phyloP scores from a whole-genome alignment of 2,329 filamentous ascomycete species.

The Talaromyces sp. region DNA sequence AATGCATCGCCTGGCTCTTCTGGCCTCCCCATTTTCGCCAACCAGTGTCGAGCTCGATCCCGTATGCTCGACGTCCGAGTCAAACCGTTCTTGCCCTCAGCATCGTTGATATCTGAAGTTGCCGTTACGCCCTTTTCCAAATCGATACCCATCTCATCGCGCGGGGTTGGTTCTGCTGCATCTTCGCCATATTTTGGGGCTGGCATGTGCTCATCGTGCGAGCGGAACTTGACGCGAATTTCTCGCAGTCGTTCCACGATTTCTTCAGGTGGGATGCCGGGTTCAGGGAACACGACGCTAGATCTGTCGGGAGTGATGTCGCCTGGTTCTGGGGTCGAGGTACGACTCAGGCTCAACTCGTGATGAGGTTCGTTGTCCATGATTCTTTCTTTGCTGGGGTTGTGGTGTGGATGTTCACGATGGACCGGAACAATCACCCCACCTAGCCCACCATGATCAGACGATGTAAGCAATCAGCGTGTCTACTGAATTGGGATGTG shows the following conservation, averaged over 20 bases:
- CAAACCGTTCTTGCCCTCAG: conserved; percentile 8
- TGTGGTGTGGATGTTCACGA: neutral
- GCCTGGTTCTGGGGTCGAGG: conserved; percentile 8
- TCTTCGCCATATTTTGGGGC: conserved; percentile 12
- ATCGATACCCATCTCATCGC: conserved; percentile 5
- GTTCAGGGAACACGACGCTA: conserved; percentile 14
- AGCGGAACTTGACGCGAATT: conserved; percentile 14
- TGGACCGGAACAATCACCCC: conserved; percentile 1
- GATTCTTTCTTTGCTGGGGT: neutral
- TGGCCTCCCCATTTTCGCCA: conserved; percentile 13
- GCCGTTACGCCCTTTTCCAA: conserved; percentile 15
- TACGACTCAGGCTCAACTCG: neutral
- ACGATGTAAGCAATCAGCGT: neutral
- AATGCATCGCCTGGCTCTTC: conserved; percentile 16
- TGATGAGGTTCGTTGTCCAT: conserved; percentile 1
- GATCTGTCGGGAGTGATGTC: conserved; percentile 13
- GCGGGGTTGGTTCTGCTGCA: neutral
- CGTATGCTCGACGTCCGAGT: conserved; percentile 3
- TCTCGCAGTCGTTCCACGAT: conserved; percentile 12
- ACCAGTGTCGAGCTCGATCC: conserved; percentile 13
- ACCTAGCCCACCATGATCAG: conserved; percentile 3
- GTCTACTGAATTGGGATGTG: neutral
- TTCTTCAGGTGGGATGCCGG: conserved; percentile 11
- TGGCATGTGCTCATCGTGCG: conserved; percentile 13
- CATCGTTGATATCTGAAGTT: conserved; percentile 6